phyloP scores from a whole-genome alignment of 192 early-diverging fungal species.

The Backusella mclennaniae region DNA sequence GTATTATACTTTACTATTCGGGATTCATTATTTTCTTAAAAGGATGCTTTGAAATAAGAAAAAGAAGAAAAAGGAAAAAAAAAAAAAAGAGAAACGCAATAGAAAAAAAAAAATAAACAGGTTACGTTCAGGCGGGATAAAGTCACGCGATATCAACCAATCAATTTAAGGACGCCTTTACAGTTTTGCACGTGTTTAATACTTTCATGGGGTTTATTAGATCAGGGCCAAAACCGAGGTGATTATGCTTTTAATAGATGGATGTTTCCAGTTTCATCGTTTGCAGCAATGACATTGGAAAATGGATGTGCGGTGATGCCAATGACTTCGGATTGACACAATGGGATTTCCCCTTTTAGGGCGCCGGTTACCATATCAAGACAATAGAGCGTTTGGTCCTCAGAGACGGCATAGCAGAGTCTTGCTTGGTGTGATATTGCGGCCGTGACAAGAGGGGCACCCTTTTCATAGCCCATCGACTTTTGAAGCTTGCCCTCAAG shows the following conservation, averaged over 20 bases:
- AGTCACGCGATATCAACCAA: constrained; percentile 9
- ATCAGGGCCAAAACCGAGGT: not conserved
- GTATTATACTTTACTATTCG: constrained; percentile 13
- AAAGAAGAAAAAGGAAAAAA: not conserved
- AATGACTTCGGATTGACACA: constrained; percentile 66
- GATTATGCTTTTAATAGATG: constrained; percentile 55
- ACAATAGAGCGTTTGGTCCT: constrained; percentile 64
- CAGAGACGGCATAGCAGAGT: constrained; percentile 73
- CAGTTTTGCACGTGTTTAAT: not conserved
- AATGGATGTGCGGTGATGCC: constrained; percentile 80
- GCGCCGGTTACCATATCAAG: constrained; percentile 65
- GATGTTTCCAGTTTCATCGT: constrained; percentile 62
- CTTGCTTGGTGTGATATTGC: constrained; percentile 75
- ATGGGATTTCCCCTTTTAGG: constrained; percentile 39
- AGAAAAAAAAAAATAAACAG: not conserved
- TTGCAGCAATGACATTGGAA: constrained; percentile 72
- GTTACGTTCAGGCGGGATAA: not conserved
- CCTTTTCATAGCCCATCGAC: constrained; percentile 45
- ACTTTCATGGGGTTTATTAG: not conserved
- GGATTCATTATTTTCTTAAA: constrained; percentile 12
- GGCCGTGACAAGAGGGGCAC: constrained; percentile 56
- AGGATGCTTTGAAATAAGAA: not conserved
- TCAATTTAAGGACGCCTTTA: not conserved
- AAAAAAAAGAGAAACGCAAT: not conserved
- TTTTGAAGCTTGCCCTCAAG: constrained; percentile 56